These are phyloP conservation scores for Capronia coronata DNA, from an alignment of 2,329 filamentous ascomycete species.

Conservation along the genomic window DNA sequence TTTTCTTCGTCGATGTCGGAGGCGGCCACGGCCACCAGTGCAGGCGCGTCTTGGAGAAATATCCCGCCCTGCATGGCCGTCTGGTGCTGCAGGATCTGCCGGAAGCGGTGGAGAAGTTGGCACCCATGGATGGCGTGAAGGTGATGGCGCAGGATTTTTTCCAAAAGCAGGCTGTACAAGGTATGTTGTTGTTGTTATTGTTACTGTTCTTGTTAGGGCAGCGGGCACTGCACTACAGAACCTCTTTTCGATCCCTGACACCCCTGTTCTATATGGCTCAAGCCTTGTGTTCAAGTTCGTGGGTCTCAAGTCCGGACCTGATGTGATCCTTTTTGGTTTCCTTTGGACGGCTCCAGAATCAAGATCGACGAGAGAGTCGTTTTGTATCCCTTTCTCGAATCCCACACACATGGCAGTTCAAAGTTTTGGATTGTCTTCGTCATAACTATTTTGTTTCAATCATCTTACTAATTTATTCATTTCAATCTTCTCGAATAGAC, in stretches of 20 bases:
- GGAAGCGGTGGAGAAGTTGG: slow-evolving; percentile 30
- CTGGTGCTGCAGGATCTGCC: slow-evolving; percentile 38
- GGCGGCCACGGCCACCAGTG: slow-evolving; percentile 25
- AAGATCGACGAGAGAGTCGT: too few relatives aligned
- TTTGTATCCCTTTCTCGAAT: too few relatives aligned
- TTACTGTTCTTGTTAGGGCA: too few relatives aligned
- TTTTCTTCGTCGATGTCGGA: slow-evolving; percentile 28
- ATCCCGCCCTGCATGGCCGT: slow-evolving; percentile 16
- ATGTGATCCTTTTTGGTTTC: too few relatives aligned
- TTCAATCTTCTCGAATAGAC: slow-evolving; percentile 12
- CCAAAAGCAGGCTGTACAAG: slow-evolving; percentile 29
- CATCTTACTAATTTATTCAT: not conserved
- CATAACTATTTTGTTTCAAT: not conserved
- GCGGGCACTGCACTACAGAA: too few relatives aligned
- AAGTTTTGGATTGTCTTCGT: too few relatives aligned
- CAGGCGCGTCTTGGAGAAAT: slow-evolving; percentile 15
- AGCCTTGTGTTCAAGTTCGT: too few relatives aligned
- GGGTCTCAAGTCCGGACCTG: too few relatives aligned
- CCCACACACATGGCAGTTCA: too few relatives aligned
- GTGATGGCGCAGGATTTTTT: slow-evolving; percentile 32
- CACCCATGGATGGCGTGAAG: slow-evolving; percentile 24
- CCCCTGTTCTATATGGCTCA: too few relatives aligned
- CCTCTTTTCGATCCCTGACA: too few relatives aligned
- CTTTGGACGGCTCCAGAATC: too few relatives aligned
- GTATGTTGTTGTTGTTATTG: slow-evolving; percentile 22